Evolutionary conservation across 345 rosid species (phyloP).

Genomic region (Populus alba): DNA sequence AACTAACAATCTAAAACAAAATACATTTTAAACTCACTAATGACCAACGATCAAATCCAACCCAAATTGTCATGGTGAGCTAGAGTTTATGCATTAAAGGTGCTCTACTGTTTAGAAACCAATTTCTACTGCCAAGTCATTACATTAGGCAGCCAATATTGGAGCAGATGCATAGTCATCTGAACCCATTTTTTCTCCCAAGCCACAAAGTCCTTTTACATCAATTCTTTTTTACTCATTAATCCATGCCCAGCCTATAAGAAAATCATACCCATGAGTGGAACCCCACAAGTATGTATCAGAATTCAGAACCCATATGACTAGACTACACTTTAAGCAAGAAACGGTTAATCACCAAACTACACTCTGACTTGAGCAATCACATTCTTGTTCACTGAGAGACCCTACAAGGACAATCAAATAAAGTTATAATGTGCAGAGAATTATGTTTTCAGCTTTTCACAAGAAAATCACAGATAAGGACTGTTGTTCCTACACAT

Average conservation of each 20-base stretch:
- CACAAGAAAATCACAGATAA: neutral
- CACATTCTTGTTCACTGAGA: neutral
- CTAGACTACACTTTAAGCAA: neutral
- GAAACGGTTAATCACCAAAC: neutral
- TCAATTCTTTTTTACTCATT: neutral
- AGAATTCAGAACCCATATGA: neutral
- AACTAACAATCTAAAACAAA: neutral
- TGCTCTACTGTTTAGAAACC: neutral
- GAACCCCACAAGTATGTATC: neutral
- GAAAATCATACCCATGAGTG: neutral
- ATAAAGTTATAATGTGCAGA: neutral
- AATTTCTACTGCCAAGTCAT: neutral
- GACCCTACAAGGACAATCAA: neutral
- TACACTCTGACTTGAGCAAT: neutral
- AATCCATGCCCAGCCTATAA: neutral
- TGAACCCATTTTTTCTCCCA: neutral
- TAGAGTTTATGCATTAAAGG: neutral
- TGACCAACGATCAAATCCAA: neutral
- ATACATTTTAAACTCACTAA: neutral
- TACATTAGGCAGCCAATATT: neutral
- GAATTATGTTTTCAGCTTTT: neutral
- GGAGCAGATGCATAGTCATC: neutral
- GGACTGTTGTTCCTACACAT: neutral
- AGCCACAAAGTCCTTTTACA: neutral
- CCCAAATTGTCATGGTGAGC: neutral